Base-by-base conservation (phyloP, 2,329 filamentous ascomycete species). In the Cladosporium sp. region DNA sequence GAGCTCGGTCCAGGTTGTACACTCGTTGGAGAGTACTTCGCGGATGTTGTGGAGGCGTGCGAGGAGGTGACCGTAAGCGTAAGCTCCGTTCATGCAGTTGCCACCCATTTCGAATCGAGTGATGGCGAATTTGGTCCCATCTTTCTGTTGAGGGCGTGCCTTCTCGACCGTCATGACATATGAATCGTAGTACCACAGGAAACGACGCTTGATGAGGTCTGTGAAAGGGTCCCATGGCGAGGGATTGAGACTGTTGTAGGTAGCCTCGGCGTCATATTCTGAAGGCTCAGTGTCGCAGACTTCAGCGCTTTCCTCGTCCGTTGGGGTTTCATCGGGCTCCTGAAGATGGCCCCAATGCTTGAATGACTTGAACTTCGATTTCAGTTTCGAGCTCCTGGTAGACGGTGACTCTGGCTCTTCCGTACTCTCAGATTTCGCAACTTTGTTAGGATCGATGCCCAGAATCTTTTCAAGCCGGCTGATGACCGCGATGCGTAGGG, bases 131-230 rank as follows among this genome's bases (percentile, higher is more conserved):
- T 70, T 61, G 36, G 83, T 76, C 2, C 83, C 82, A 59, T 87
- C 84, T 60, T 82, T 80, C 56, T 87, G 83, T 64, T 89, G 84
- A 24, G 77, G 72, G 28, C 75, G 72, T 25, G 86, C 88, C 59
- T 85, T 80, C 36, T 85, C 79, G 52, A 96, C 86, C 1, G 87
- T 82, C 3, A 81, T 77, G 20, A 94, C 77, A 68, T 97, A 97
- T 3, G 89, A 89, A 64, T 95, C 89, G 71, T 90, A 96, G 74
- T 97, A 97, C 94, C 94, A 97, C 13, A 97, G 77, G 70, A 97
- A 97, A 1, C 92, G 85, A 36, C 89, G 86, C 74, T 97, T 97
- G 79, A 88, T 90, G 4, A 96, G 78, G 68, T 97, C 93, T 64
- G 86, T 87, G 76, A 97, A 97, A 0, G 91, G 90, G 64, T 96